Base-by-base conservation (phyloP, 2,329 filamentous ascomycete species). In the Trichoderma arundinaceum region DNA sequence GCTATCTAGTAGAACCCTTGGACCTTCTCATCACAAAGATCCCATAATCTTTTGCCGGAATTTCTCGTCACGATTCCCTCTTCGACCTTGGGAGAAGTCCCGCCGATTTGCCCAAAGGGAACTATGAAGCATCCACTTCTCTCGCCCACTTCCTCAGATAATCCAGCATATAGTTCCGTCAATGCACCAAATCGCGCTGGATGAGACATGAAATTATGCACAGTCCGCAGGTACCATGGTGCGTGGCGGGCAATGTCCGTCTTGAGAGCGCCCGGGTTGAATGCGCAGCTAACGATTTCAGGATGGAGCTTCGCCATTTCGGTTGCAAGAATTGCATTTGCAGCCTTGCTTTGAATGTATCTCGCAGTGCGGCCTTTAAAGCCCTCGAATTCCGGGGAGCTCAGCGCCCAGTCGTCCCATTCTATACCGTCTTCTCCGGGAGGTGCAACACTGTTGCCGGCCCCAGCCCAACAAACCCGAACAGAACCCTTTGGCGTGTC, bases 201-300 rank as follows among this genome's bases (percentile, higher is more conserved):
- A 35, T 46, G 15, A 33, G 54, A 22, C 54, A 58, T 57, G 6
- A 57, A 43, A 19, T 44, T 57, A 39, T 57, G 39, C 5, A 46
- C 3, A 19, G 12, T 41, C 7, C 33, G 39, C n/a, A 58, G n/a
- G 41, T 46, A 46, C 39, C 54, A 44, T n/a, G 53, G 53, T 7
- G 53, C 53, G 38, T 56, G 53, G 7, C 53, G 53, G 13, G 53
- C 53, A 43, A 56, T 56, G 22, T 56, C 53, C 38, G 54, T 58
- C n/a, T 15, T 58, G 39, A 58, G 46, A 13, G 39, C 54, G 3
- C 54, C 54, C 7, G 54, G 54, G 19, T 58, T 46, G n/a, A 58
- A 58, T 7, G 41, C 54, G 7, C 54, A 58, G 54, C 54, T 58
- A 3, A n/a, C 32, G 28, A 58, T 44, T 5, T 35, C 39, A 4